A percentile compares a stretch with the other conserved stretches of the same genome.
Evolutionary conservation across 2,329 filamentous ascomycete genomes (phyloP).

Genomic region (Fusarium siculi): DNA sequence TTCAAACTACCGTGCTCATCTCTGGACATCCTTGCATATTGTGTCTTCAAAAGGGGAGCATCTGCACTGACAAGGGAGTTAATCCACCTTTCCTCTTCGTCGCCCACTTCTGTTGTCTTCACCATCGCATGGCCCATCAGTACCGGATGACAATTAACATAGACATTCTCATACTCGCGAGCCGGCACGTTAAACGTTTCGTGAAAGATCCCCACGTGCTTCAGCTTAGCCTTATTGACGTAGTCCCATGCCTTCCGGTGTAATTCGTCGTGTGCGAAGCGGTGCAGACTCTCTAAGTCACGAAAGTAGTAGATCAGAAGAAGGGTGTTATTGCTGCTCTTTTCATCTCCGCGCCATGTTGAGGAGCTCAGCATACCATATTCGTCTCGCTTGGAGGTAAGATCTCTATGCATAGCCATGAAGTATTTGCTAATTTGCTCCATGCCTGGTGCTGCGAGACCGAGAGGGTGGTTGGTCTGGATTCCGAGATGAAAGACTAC

Average conservation of each 20-base stretch:
- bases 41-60: conserved; percentile 47
- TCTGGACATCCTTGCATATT: conserved; percentile 48
- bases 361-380: conserved; percentile 60
- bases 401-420: conserved; percentile 49
- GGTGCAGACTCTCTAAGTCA: conserved; percentile 59
- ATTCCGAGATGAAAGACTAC: conserved; percentile 59
- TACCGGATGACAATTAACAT: conserved; percentile 55
- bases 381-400: conserved; percentile 52
- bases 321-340: conserved; percentile 54
- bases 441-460: conserved; percentile 58
- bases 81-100: conserved; percentile 45
- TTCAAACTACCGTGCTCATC: conserved; percentile 36
- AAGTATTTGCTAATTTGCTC: conserved; percentile 54
- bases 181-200: conserved; percentile 61
- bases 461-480: conserved; percentile 61
- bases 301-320: conserved; percentile 63
- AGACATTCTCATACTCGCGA: conserved; percentile 62
- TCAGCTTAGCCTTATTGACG: conserved; percentile 53
- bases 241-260: conserved; percentile 63
- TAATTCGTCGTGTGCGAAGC: conserved; percentile 60
- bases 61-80: conserved; percentile 50
- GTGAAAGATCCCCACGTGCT: conserved; percentile 63
- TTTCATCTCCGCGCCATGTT: conserved; percentile 53
- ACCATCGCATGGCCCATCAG: conserved; percentile 49
- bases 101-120: conserved; percentile 24